Conservation (phyloP, 768 basidiomycete genomes). For the Scleroderma citrinum region DNA sequence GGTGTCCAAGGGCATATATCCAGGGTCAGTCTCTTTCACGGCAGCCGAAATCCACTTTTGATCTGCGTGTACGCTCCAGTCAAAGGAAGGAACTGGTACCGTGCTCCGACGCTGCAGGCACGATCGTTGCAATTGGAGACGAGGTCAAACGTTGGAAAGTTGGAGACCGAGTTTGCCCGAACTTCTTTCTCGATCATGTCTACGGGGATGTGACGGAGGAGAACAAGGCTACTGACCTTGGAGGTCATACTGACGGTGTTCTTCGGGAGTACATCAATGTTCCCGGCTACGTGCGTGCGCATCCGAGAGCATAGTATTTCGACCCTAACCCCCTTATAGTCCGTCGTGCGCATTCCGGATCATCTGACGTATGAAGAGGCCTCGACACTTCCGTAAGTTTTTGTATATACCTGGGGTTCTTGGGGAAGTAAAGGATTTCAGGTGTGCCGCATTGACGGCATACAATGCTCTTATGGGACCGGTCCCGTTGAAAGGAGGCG, state of each 20-base stretch:
- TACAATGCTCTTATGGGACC: conserved; percentile 54
- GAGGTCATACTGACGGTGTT: conserved; percentile 46
- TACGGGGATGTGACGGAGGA: too few relatives aligned
- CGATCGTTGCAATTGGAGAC: conserved; percentile 47
- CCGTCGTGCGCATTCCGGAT: conserved; percentile 46
- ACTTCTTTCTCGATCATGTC: too few relatives aligned
- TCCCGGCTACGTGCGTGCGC: too few relatives aligned
- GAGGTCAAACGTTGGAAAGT: conserved; percentile 41
- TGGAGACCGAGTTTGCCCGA: too few relatives aligned
- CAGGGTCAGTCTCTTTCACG: conserved; percentile 24
- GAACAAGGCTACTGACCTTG: conserved; percentile 41
- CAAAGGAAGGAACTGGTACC: conserved; percentile 25
- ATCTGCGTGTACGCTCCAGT: conserved; percentile 9
- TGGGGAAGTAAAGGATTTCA: conserved; percentile 9
- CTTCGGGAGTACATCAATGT: too few relatives aligned
- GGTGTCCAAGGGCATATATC: conserved; percentile 36
- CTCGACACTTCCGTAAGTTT: conserved; percentile 51
- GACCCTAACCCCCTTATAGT: conserved; percentile 21
- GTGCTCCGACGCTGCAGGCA: conserved; percentile 50
- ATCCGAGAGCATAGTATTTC: background rate
- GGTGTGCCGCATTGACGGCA: conserved; percentile 58
- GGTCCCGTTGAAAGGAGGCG: conserved; percentile 46
- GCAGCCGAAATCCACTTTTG: too few relatives aligned
- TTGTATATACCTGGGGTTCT: background rate
- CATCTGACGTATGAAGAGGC: conserved; percentile 55